These are phyloP conservation scores for Inga laurina DNA, from an alignment of 306 rosid species.

Conservation along the genomic window DNA sequence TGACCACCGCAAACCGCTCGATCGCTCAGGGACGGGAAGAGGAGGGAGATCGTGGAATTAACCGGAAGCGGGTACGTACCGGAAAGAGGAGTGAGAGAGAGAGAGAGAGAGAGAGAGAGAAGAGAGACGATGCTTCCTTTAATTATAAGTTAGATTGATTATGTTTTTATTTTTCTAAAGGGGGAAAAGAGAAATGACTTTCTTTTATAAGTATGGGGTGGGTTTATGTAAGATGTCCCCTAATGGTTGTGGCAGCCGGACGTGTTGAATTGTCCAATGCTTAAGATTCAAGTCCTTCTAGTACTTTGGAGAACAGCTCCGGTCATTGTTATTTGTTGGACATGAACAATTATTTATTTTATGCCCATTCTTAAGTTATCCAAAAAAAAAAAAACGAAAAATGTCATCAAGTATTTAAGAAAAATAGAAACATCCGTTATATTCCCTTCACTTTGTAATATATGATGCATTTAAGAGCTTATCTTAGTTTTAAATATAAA, in stretches of 20 bases:
- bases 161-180: background rate
- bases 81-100: background rate
- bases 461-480: too few relatives aligned
- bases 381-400: too few relatives aligned
- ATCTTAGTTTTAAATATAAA: too few relatives aligned
- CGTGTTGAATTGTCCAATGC: slow-evolving; percentile 30
- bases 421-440: too few relatives aligned
- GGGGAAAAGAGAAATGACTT: background rate
- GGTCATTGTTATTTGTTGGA: background rate
- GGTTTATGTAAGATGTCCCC: background rate
- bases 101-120: background rate
- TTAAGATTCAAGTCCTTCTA: background rate
- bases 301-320: background rate
- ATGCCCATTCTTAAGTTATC: background rate
- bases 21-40: slow-evolving; percentile 30
- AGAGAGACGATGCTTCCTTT: background rate
- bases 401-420: too few relatives aligned
- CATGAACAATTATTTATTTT: background rate
- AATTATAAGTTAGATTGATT: background rate
- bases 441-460: too few relatives aligned
- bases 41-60: slow-evolving; percentile 24
- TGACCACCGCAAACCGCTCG: slow-evolving; percentile 15
- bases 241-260: background rate
- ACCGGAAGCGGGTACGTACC: background rate
- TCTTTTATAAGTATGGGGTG: background rate